A percentile compares a stretch with the other conserved stretches of the same genome.
phyloP scores from a whole-genome alignment of 2,329 filamentous ascomycete genomes.

The Epichloe gansuensis region DNA sequence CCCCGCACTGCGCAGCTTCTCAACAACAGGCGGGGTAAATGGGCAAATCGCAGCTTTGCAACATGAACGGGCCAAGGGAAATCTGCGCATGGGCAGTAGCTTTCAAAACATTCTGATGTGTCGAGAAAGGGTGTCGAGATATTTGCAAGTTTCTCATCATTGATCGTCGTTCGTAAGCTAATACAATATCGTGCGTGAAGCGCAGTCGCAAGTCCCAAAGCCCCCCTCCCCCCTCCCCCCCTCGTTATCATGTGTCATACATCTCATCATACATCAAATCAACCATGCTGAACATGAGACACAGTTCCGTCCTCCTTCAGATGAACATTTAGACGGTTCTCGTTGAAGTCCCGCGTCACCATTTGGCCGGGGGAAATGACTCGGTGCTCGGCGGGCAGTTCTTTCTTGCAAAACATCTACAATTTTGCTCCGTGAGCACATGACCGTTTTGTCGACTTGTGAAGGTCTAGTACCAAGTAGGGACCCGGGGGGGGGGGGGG shows the following conservation, averaged over 20 bases:
- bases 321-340: slow-evolving; percentile 45
- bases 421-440: background rate
- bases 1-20: slow-evolving; percentile 5
- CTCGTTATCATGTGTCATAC: too few species aligned
- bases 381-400: slow-evolving; percentile 43
- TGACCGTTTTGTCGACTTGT: background rate
- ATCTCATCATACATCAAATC: slow-evolving; percentile 3
- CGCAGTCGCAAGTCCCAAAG: too few species aligned
- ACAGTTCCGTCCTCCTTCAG: slow-evolving; percentile 48
- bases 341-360: slow-evolving; percentile 43
- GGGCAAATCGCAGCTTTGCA: background rate
- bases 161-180: too few species aligned
- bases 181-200: too few species aligned
- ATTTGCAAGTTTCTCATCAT: too few species aligned
- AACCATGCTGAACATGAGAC: slow-evolving; percentile 44
- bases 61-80: too few species aligned
- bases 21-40: slow-evolving; percentile 3
- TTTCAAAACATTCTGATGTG: too few species aligned
- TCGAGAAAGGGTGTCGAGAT: too few species aligned
- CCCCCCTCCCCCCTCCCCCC: too few species aligned
- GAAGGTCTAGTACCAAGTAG: background rate
- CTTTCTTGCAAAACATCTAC: slow-evolving; percentile 47
- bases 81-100: too few species aligned
- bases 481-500: background rate
- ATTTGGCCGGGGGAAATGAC: slow-evolving; percentile 45